Evolutionary conservation across 495 filamentous ascomycete species (phyloP).

Genomic region (Hypoxylon intermedium): DNA sequence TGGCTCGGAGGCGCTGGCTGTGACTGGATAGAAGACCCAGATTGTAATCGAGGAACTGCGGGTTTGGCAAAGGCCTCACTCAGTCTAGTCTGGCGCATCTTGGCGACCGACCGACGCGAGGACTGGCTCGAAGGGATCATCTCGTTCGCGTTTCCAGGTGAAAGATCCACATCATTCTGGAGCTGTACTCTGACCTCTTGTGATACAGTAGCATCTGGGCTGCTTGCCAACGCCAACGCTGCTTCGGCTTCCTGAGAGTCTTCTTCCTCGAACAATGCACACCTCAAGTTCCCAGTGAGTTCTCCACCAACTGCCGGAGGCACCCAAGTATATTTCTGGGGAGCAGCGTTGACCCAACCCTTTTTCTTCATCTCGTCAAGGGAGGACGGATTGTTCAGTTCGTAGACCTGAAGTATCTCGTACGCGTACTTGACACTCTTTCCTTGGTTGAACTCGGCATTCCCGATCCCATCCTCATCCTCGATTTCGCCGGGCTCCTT

Average conservation of each 20-base stretch:
- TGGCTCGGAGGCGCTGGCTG: constrained; percentile 16
- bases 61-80: constrained; percentile 25
- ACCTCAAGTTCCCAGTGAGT: constrained; percentile 54
- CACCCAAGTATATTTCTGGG: constrained; percentile 50
- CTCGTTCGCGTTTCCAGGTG: constrained; percentile 31
- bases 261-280: constrained; percentile 47
- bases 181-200: constrained; percentile 58
- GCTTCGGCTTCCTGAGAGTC: constrained; percentile 6
- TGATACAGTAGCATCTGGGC: constrained; percentile 42
- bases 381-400: constrained; percentile 59
- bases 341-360: constrained; percentile 49
- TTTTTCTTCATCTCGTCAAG: constrained; percentile 50
- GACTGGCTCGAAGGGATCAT: constrained; percentile 47
- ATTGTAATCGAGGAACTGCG: constrained; percentile 12
- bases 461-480: constrained; percentile 49
- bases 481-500: constrained; percentile 52
- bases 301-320: constrained; percentile 55
- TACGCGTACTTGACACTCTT: constrained; percentile 48
- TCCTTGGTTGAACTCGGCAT: constrained; percentile 57
- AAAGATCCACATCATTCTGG: constrained; percentile 47
- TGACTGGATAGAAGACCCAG: constrained; percentile 10
- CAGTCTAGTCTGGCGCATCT: neutral
- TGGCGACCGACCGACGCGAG: constrained; percentile 17
- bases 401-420: constrained; percentile 59
- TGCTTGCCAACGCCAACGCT: constrained; percentile 1